Base-by-base conservation (phyloP, 345 rosid genomes). In the Durio zibethinus region DNA sequence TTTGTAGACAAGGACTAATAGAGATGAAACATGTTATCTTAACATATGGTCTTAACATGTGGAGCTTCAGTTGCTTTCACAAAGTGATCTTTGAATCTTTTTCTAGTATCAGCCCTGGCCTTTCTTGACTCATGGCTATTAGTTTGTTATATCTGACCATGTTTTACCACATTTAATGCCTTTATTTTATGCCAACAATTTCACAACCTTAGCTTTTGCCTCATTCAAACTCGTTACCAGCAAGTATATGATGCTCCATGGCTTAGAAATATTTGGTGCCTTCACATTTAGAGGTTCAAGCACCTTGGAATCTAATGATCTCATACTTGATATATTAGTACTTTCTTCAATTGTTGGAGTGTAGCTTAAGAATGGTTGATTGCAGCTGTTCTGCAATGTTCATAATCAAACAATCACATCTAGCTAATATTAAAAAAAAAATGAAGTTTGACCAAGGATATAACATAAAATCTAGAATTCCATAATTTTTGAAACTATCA, bases 101-200 rank as follows among this genome's bases (percentile, higher is more conserved):
- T 88, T 83, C 98, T 92, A 0, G 97, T 91, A 53, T 92, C 99
- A 65, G 98, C 99, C 85, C 98, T 90, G 33, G 90, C 91, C 87
- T 93, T 96, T 87, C 98, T 91, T 4, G 99, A 92, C 85, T 92
- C 97, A 18, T 96, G 93, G 7, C 97, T 65, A 96, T 92, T 80
- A 89, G 97, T 86, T 93, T 96, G 57, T 92, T 94, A 74, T 87
- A 93, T 85, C 99, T 95, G 81, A 74, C 29, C 40, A 47, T 53
- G 71, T 80, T 27, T 33, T 33, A 33, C 2, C 36, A 33, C 4
- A 33, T 33, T 4, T 98, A 45, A 84, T 77, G 66, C 93, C 99
- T 79, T 97, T 88, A 80, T 89, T 86, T 80, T 91, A 88, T 14
- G 93, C 93, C 63, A 91, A 80, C 23, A 81, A 81, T 69, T 88